Evolutionary conservation across 257 asterid genomes (phyloP), one percentile per base, ranked within the genome.

Genomic region (Paulownia fortunei): DNA sequence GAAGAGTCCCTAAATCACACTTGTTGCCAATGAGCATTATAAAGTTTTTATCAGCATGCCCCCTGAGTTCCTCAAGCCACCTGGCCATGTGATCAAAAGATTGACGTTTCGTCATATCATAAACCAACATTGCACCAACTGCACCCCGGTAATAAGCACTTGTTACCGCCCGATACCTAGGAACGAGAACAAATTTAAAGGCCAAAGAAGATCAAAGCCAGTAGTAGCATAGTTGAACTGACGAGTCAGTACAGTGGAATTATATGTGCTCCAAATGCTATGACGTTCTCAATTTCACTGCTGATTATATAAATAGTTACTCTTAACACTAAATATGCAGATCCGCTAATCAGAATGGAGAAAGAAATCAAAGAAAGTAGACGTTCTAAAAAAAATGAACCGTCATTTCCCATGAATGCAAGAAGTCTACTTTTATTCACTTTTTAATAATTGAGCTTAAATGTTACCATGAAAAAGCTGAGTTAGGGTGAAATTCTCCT

Each of bases 81-180:
- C 89, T 78, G 18, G 93, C 91, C 92, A 90, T 90, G 83, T 90
- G 93, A 55, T 90, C 96, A 68, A 90, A 90, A 26, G 96, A 90
- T 68, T 88, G 96, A 0, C 93, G 92, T 68, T 90, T 90, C 23
- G 96, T 84, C 88, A 88, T 81, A 83, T 90, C 96, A 18, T 88
- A 90, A 1, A 90, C 92, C 72, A 90, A 74, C 96, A 90, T 90
- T 27, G 96, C 96, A 10, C 96, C 96, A 0, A 88, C 96, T 36
- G 96, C 96, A 37, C 93, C 96, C 24, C 96, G 87, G 78, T 90
- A 90, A 74, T 90, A 90, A 37, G 96, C 93, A 58, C 96, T 90
- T 60, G 96, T 90, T 69, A 90, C 93, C 4, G 96, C 96, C 56
- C 93, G 82, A 63, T 90, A 90, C 87, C 96, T 91, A 58, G 24